Base-by-base conservation (phyloP, 148 eudicot species). In the Oxyria digyna region DNA sequence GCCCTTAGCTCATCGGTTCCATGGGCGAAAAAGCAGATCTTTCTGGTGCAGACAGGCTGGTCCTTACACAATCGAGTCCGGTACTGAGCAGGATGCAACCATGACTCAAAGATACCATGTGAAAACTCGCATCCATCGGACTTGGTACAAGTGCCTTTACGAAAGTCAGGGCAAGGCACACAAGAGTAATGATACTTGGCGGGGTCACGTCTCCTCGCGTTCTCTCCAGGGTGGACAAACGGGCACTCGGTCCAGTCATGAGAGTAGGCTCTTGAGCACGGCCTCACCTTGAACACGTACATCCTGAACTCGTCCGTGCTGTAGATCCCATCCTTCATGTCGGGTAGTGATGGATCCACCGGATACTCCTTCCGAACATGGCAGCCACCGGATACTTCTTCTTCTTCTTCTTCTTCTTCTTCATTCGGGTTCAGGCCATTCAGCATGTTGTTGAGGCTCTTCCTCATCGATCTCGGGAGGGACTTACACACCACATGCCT, bases 211-310 rank as follows among this genome's bases (percentile, higher is more conserved):
- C 99, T 62, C 83, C 97, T 82, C 1, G 99, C 99, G 21, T 95
- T 95, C 71, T 95, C 99, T 45, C 99, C 99, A 0, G 99, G 97
- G 73, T 95, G 99, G 50, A 78, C 97, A 71, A 91, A 95, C 0
- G 99, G 99, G 72, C 99, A 95, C 79, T 95, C 99, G 0, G 99
- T 95, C 99, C 99, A 95, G 79, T 95, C 99, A 46, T 95, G 99
- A 21, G 99, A 85, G 74, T 91, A 91, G 18, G 97, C 99, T 80
- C 99, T 83, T 3, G 97, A 91, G 69, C 99, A 95, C 41, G 97
- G 96, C 87, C 87, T 88, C 26, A 95, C 85, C 84, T 95, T 95
- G 77, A 95, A 95, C 42, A 77, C 73, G 66, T 71, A 95, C 99
- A 95, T 95, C 70, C 99, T 79, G 65, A 95, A 95, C 73, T 95